phyloP scores from a whole-genome alignment of 1,284 basidiomycete species.

The Tetrapyrgos nigripes region DNA sequence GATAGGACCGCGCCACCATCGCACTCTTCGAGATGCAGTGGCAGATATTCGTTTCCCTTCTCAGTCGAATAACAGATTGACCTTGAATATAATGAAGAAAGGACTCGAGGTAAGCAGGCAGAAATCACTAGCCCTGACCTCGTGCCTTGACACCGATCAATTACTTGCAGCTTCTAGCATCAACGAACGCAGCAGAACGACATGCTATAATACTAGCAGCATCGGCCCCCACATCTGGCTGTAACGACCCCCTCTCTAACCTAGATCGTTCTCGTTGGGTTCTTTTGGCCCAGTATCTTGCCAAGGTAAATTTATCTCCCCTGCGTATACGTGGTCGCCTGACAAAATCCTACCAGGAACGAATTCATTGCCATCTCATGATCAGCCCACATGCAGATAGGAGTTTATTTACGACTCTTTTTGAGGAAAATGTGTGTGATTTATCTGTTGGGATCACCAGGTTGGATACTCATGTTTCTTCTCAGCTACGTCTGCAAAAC shows the following conservation, averaged over 20 bases:
- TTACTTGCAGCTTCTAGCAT: constrained; percentile 43
- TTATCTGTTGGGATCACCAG: constrained; percentile 5
- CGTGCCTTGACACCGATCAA: constrained; percentile 10
- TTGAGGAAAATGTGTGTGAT: constrained; percentile 56
- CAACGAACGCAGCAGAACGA: constrained; percentile 44
- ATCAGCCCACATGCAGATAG: constrained; percentile 44
- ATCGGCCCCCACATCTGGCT: constrained; percentile 46
- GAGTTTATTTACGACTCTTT: constrained; percentile 54
- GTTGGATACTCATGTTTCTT: background rate
- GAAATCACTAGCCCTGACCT: constrained; percentile 11
- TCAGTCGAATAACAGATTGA: constrained; percentile 3
- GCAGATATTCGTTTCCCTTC: constrained; percentile 10
- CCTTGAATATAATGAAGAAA: constrained; percentile 10
- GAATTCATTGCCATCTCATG: constrained; percentile 66
- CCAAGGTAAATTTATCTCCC: constrained; percentile 45
- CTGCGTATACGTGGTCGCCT: constrained; percentile 4
- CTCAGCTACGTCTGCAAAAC: constrained; percentile 49
- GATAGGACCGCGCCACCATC: constrained; percentile 11
- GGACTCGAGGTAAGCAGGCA: constrained; percentile 7
- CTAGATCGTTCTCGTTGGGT: constrained; percentile 36
- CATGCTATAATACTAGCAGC: constrained; percentile 66
- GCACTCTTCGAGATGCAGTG: constrained; percentile 4
- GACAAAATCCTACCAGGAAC: constrained; percentile 43
- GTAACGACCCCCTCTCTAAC: constrained; percentile 2
- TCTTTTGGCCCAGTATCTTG: constrained; percentile 48